Evolutionary conservation across 495 filamentous ascomycete species (phyloP).

Genomic region (Trichoderma asperelloides): DNA sequence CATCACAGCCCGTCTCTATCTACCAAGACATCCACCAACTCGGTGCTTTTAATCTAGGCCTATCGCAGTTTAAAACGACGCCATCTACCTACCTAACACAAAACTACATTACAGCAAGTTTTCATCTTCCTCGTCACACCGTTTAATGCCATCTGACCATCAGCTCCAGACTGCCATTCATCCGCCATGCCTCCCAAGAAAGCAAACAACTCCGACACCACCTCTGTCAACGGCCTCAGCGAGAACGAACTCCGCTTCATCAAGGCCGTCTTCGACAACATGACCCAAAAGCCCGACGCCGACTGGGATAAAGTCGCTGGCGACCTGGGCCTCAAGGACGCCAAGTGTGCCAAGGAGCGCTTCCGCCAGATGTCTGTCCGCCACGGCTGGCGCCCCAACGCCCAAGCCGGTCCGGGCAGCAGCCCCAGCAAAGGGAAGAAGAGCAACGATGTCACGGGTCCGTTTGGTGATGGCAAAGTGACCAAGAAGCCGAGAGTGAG

Average conservation of each 20-base stretch:
- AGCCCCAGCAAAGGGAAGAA: not conserved
- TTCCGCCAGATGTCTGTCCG: slow-evolving; percentile 17
- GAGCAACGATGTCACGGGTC: not conserved
- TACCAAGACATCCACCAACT: too few relatives aligned
- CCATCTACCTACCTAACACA: too few relatives aligned
- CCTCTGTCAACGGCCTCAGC: not conserved
- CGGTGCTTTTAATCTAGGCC: too few relatives aligned
- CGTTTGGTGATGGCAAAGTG: slow-evolving; percentile 8
- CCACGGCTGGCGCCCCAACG: slow-evolving; percentile 13
- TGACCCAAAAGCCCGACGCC: slow-evolving; percentile 11
- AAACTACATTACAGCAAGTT: too few relatives aligned
- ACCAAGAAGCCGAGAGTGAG: slow-evolving; percentile 4
- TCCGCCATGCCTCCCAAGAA: slow-evolving; percentile 16
- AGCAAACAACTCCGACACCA: slow-evolving; percentile 11
- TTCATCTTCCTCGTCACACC: not conserved
- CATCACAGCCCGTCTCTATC: too few relatives aligned
- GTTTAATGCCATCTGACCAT: not conserved
- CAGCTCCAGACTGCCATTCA: not conserved
- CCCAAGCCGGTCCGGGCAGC: not conserved
- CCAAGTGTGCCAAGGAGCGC: slow-evolving; percentile 13
- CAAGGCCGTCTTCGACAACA: slow-evolving; percentile 16
- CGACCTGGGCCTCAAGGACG: slow-evolving; percentile 12
- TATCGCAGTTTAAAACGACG: too few relatives aligned
- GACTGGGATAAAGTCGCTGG: slow-evolving; percentile 14
- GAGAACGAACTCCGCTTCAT: slow-evolving; percentile 14